Evolutionary conservation across 371 early-diverging fungal species (phyloP).

Genomic region (Chytridium lagenaria): DNA sequence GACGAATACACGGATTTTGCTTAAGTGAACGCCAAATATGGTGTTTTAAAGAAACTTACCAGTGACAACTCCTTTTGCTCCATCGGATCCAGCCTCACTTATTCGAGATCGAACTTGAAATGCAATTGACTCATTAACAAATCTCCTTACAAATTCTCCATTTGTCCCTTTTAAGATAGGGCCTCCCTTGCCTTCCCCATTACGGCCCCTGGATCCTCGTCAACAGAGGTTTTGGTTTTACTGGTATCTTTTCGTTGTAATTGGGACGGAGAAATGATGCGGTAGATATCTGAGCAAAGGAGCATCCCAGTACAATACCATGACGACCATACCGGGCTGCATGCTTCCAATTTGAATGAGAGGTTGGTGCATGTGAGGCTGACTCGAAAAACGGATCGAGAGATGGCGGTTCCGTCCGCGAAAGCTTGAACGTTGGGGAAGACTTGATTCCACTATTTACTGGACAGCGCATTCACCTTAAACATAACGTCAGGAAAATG

Average conservation of each 20-base stretch:
- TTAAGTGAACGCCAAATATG: neutral
- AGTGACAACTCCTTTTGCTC: neutral
- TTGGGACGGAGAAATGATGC: neutral
- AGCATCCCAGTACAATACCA: neutral
- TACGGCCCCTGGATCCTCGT: neutral
- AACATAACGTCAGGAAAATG: neutral
- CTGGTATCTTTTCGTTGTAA: neutral
- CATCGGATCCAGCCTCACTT: neutral
- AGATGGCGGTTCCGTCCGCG: too few relatives aligned
- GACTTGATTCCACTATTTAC: neutral
- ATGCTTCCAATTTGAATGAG: too few relatives aligned
- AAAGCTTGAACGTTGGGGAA: too few relatives aligned
- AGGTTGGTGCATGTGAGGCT: too few relatives aligned
- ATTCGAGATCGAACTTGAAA: neutral
- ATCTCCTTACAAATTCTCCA: neutral
- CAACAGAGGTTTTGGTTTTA: neutral
- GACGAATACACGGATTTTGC: neutral
- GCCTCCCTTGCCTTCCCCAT: too few relatives aligned
- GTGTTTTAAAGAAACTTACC: neutral
- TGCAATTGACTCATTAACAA: slow-evolving; percentile 1
- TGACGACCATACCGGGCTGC: too few relatives aligned
- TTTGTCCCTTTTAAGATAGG: neutral
- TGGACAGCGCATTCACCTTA: neutral
- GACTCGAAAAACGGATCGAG: too few relatives aligned
- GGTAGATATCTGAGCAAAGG: neutral